These are phyloP conservation scores for Alectoria sarmentosa DNA, from an alignment of 495 filamentous ascomycete genomes.

Conservation along the genomic window DNA sequence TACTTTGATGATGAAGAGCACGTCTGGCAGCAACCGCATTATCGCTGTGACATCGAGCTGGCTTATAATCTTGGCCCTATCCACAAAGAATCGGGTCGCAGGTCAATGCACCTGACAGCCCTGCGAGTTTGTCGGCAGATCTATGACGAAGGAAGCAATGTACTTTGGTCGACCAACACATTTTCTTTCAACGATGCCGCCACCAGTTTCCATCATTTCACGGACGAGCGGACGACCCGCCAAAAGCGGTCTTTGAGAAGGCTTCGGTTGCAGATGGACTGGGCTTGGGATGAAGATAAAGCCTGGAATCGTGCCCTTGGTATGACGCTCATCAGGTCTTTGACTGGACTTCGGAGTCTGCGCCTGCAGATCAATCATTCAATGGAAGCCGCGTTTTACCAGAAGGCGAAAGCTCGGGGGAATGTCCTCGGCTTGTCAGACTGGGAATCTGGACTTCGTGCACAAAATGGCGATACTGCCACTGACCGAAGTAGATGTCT, in stretches of 20 bases:
- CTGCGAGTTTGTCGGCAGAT: neutral
- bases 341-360: neutral
- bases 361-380: too few species aligned
- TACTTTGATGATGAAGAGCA: neutral
- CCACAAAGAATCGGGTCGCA: neutral
- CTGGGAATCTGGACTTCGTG: too few species aligned
- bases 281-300: neutral
- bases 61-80: too few species aligned
- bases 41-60: neutral
- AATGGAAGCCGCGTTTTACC: too few species aligned
- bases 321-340: neutral
- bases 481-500: neutral
- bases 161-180: neutral
- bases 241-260: neutral
- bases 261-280: neutral
- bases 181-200: neutral
- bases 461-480: neutral
- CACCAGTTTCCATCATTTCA: neutral
- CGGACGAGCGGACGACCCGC: neutral
- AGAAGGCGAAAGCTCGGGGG: too few species aligned
- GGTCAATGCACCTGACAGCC: neutral
- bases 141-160: neutral
- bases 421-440: too few species aligned
- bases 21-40: neutral
- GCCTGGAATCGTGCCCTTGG: neutral